phyloP scores from a whole-genome alignment of 177 flowering plant genomes.

The Telopea speciosissima region DNA sequence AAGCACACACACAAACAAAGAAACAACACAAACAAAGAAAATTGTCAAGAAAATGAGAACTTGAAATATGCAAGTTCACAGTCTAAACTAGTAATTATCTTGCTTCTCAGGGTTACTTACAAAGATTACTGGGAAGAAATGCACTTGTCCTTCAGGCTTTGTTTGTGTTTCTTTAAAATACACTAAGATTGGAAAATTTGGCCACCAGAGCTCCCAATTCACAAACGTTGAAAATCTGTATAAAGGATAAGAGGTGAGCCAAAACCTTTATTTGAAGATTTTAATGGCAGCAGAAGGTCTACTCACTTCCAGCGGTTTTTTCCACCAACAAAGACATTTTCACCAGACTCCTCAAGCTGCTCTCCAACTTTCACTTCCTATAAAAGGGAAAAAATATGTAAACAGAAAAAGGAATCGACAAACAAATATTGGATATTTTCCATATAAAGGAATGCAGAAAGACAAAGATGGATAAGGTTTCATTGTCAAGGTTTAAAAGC shows the following conservation, averaged over 20 bases:
- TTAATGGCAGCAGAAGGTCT: not conserved
- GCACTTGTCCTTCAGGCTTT: slow-evolving; percentile 93
- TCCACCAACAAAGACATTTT: slow-evolving; percentile 92
- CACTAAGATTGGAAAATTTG: slow-evolving; percentile 78
- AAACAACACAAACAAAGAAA: slow-evolving; percentile 6
- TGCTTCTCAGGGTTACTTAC: slow-evolving; percentile 41
- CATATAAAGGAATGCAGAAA: not conserved
- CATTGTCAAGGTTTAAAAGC: not conserved
- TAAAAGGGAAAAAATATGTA: not conserved
- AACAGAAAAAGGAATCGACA: not conserved
- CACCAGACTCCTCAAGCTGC: slow-evolving; percentile 74
- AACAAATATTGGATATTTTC: not conserved
- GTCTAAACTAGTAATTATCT: not conserved
- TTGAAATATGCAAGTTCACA: not conserved
- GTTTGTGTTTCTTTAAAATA: slow-evolving; percentile 93
- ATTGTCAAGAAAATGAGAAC: not conserved
- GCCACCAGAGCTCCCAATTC: slow-evolving; percentile 99
- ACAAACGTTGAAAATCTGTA: slow-evolving; percentile 81
- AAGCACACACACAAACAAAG: not conserved
- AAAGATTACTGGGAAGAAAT: slow-evolving; percentile 89
- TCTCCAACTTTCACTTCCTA: slow-evolving; percentile 93
- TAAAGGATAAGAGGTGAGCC: not conserved
- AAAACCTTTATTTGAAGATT: not conserved
- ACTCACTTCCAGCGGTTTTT: slow-evolving; percentile 97
- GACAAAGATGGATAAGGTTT: not conserved